Percentiles rank a stretch among this genome's conserved stretches.
phyloP scores from a whole-genome alignment of 2,329 filamentous ascomycete species.

The Magnaporthiopsis incrustans region DNA sequence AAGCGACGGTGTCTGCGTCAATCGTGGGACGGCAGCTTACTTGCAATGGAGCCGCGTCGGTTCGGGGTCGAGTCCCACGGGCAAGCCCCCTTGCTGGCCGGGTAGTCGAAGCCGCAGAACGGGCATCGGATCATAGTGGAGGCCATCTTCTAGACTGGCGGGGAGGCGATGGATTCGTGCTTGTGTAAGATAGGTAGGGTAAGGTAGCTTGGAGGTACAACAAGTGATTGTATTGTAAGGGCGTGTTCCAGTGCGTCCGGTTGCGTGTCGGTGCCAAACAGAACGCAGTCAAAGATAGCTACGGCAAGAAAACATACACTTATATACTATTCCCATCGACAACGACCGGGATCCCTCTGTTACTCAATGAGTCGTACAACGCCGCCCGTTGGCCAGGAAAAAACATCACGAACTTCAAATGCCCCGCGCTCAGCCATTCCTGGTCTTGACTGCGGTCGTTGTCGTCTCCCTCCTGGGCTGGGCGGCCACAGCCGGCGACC shows the following conservation, averaged over 20 bases:
- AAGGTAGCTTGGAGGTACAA: no score
- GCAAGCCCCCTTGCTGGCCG: neutral
- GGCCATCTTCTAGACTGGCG: no score
- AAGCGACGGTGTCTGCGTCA: neutral
- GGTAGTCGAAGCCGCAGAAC: neutral
- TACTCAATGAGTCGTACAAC: no score
- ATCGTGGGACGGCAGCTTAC: neutral
- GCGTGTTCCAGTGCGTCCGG: no score
- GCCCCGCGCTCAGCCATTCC: neutral
- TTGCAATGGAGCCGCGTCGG: neutral
- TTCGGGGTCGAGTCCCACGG: neutral
- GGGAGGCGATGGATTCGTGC: neutral
- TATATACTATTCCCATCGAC: neutral
- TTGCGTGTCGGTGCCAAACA: neutral
- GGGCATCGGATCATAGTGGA: neutral
- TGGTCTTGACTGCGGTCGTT: neutral
- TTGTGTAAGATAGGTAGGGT: neutral
- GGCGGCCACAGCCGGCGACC: neutral
- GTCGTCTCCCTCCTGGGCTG: neutral
- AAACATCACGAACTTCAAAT: neutral
- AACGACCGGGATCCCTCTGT: neutral
- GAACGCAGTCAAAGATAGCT: neutral
- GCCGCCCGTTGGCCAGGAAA: neutral
- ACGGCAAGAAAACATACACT: neutral
- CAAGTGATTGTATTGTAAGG: no score